phyloP scores from a whole-genome alignment of 2,329 filamentous ascomycete species.

The Fusarium kyushuense region DNA sequence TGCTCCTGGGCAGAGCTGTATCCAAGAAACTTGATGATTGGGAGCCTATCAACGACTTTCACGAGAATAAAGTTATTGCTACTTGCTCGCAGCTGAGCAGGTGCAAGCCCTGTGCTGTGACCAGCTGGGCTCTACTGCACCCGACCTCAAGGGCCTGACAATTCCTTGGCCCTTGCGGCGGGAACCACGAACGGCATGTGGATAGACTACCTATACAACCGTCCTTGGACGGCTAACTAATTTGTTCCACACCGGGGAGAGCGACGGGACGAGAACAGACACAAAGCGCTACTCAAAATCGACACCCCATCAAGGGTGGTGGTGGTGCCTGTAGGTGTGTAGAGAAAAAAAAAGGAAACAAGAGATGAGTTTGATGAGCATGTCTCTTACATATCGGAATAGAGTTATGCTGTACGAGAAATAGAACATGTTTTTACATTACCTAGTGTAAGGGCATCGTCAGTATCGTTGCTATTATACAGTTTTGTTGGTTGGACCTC shows the following conservation, averaged over 20 bases:
- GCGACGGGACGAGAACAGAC: constrained; percentile 30
- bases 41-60: constrained; percentile 2
- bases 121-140: neutral
- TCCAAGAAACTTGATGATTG: constrained; percentile 1
- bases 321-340: neutral
- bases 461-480: neutral
- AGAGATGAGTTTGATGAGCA: constrained; percentile 10
- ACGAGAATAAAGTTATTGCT: constrained; percentile 24
- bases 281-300: constrained; percentile 11
- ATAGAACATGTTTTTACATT: constrained; percentile 16
- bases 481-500: constrained; percentile 2
- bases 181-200: constrained; percentile 37
- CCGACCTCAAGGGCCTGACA: constrained; percentile 2
- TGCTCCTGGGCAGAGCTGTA: constrained; percentile 4
- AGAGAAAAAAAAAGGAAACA: constrained; percentile 7
- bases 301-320: constrained; percentile 9
- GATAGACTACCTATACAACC: constrained; percentile 30
- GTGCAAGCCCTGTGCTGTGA: neutral
- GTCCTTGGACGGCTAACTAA: constrained; percentile 9
- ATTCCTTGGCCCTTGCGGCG: constrained; percentile 7
- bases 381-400: constrained; percentile 23
- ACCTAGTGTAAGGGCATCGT: constrained; percentile 13
- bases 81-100: neutral
- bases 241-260: constrained; percentile 25
- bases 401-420: constrained; percentile 20